Conservation (phyloP, 805 yeast genomes). For the Metschnikowia proteae region DNA sequence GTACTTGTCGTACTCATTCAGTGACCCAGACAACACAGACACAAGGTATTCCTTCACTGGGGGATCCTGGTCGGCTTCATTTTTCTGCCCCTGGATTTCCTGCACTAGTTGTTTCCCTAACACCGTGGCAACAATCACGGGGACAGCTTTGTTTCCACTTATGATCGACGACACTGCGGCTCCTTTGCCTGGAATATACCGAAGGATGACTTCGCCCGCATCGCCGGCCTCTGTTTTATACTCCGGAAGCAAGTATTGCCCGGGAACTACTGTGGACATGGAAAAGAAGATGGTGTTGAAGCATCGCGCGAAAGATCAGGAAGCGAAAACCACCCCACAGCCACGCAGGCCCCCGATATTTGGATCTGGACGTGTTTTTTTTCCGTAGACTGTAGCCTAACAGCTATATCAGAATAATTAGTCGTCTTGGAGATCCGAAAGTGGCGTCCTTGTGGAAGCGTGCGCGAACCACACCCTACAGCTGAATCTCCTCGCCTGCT, state of each 20-base stretch:
- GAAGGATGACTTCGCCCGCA: slow-evolving; percentile 29
- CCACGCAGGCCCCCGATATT: background rate
- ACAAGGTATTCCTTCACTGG: slow-evolving; percentile 25
- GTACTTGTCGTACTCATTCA: slow-evolving; percentile 25
- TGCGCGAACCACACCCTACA: background rate
- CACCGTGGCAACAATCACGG: slow-evolving; percentile 54
- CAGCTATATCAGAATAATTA: no score
- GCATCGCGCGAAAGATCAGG: slow-evolving; percentile 3
- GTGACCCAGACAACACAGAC: slow-evolving; percentile 26
- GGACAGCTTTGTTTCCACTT: slow-evolving; percentile 34
- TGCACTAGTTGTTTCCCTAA: slow-evolving; percentile 52
- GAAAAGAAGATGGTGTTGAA: slow-evolving; percentile 5
- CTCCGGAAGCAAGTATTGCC: slow-evolving; percentile 69
- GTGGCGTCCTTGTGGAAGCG: background rate
- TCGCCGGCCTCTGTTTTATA: slow-evolving; percentile 29
- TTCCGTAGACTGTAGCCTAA: no score
- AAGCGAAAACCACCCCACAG: background rate
- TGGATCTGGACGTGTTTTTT: background rate
- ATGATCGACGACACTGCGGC: slow-evolving; percentile 48
- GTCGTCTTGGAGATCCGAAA: background rate
- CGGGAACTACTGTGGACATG: slow-evolving; percentile 47
- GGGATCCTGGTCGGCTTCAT: slow-evolving; percentile 9
- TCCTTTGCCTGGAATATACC: slow-evolving; percentile 64
- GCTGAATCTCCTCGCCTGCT: background rate
- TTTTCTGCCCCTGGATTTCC: slow-evolving; percentile 15